Evolutionary conservation across 768 basidiomycete genomes (phyloP), one percentile per base, ranked within the genome.

Genomic region (Leucocoprinus sp.): DNA sequence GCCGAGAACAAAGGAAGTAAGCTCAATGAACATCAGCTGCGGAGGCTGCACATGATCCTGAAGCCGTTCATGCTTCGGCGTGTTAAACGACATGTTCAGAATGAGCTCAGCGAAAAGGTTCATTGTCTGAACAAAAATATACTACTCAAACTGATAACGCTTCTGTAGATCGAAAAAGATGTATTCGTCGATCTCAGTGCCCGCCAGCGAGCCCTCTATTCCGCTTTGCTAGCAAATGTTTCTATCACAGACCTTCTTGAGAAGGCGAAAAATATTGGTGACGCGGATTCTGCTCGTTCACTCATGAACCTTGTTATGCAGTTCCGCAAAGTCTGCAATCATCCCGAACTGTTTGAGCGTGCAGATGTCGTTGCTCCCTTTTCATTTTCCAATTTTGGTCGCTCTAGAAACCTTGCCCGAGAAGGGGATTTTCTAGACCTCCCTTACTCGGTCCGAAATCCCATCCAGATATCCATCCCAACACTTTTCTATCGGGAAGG

Each of bases 231-330:
- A 14, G 84, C 90, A 36, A 93, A 95, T 57, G 91, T 97, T 29
- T 97, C 95, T 37, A 84, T 99, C 42, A 80, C 90, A 12, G 96
- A 98, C 59, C 78, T 99, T 27, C 70, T 99, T 39, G 86, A 86
- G 55, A 93, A 96, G 62, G 93, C 96, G 8, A 82, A 89, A 3
- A 88, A 88, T 53, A 80, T 91, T 49, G 87, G 91, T 12, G 91
- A 95, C 55, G 87, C 80, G 5, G 89, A 93, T 53, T 90, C 89
- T 23, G 91, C 93, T 42, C 82, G 91, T 43, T 90, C 92, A 5
- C 69, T 99, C 50, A 98, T 98, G 95, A 99, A 98, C 64, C 75
- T 99, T 50, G 96, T 99, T 51, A 99, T 99, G 96, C 96, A 99
- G 62, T 98, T 98, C 73, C 83, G 96, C 54, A 99, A 99, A 73